phyloP scores from a whole-genome alignment of 805 yeast genomes.

The Ogataea methanolica region DNA sequence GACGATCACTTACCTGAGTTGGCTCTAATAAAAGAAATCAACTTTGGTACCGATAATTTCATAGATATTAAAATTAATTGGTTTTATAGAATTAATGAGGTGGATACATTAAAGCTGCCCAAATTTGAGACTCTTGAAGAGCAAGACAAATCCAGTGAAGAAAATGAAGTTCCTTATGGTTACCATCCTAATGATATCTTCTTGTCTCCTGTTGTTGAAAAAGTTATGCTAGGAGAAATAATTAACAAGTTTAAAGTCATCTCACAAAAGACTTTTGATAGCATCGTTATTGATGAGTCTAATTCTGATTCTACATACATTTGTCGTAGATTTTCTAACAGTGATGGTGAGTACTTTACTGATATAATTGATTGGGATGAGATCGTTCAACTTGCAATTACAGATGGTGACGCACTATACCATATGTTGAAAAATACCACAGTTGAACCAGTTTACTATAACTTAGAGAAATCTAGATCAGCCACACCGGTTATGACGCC shows the following conservation, averaged over 20 bases:
- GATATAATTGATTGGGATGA: conserved; percentile 37
- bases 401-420: conserved; percentile 29
- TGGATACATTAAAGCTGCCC: conserved; percentile 29
- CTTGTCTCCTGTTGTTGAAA: conserved; percentile 46
- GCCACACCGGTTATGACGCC: conserved; percentile 1
- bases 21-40: conserved; percentile 48
- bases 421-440: conserved; percentile 28
- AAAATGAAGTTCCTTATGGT: conserved; percentile 18
- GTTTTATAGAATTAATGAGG: conserved; percentile 41
- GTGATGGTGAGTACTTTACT: conserved; percentile 30
- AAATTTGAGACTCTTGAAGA: conserved; percentile 8
- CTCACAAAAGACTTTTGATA: conserved; percentile 31
- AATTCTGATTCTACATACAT: conserved; percentile 30
- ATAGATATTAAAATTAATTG: conserved; percentile 46
- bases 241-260: conserved; percentile 41
- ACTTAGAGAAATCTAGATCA: background rate
- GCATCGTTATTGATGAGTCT: conserved; percentile 34
- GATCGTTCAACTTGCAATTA: conserved; percentile 20
- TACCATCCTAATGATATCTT: conserved; percentile 43
- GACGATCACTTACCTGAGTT: conserved; percentile 34
- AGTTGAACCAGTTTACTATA: conserved; percentile 23
- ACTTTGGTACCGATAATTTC: conserved; percentile 43
- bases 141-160: background rate
- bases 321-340: conserved; percentile 40
- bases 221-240: conserved; percentile 39